phyloP scores from a whole-genome alignment of 176 grass and related monocot species.

The Carex myosuroides region DNA sequence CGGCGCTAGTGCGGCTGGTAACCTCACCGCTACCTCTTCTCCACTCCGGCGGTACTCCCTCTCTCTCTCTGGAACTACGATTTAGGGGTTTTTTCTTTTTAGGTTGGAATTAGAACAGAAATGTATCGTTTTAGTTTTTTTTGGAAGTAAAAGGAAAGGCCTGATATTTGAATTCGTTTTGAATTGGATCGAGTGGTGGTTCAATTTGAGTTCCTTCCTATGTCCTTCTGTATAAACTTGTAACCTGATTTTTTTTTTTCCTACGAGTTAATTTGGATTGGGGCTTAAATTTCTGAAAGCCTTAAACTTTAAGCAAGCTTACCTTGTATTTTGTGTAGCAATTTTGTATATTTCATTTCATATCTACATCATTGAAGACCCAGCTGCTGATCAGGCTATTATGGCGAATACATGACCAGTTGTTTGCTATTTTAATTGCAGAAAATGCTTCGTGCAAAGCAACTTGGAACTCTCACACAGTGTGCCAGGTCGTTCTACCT shows the following conservation, averaged over 20 bases:
- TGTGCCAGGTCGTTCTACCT: conserved; percentile 89
- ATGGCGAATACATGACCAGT: background rate
- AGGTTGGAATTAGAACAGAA: background rate
- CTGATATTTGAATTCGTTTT: background rate
- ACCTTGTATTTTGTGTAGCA: background rate
- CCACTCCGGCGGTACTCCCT: background rate
- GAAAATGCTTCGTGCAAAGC: conserved; percentile 97
- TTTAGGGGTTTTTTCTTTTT: background rate
- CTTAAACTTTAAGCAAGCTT: background rate
- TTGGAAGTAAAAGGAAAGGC: background rate
- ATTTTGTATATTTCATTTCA: background rate
- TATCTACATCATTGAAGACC: background rate
- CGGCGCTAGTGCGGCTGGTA: background rate
- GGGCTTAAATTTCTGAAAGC: background rate
- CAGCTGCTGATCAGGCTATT: background rate
- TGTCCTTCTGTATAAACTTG: background rate
- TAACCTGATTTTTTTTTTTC: background rate
- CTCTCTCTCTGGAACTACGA: background rate
- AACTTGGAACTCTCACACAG: conserved; percentile 69
- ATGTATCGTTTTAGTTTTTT: background rate
- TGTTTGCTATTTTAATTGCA: conserved; percentile 29
- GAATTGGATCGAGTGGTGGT: background rate
- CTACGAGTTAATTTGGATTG: background rate
- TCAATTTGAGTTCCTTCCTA: background rate
- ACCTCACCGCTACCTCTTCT: background rate